Evolutionary conservation across 2,329 filamentous ascomycete species (phyloP), one percentile per base, ranked within the genome.

Genomic region (Aspergillus thermomutatus): DNA sequence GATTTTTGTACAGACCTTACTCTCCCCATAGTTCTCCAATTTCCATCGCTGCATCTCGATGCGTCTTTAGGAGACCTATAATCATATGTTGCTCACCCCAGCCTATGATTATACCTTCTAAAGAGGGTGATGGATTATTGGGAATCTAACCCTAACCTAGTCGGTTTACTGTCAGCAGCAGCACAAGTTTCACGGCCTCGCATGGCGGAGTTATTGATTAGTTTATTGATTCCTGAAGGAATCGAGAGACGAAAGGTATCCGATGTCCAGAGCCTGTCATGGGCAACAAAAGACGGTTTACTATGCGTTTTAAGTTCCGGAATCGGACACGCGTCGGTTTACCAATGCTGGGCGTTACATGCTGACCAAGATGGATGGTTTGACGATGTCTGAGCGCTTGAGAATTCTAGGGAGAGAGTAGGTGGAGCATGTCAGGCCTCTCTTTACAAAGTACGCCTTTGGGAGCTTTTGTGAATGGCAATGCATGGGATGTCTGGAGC

Each of bases 111-210:
- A 73, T 75, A 68, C 71, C 69, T 71, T 71, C 74, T 78, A 54
- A 57, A 50, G 77, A 77, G 83, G 82, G 84, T 47, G 87, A 85
- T 80, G 80, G 79, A 77, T 37, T 79, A 77, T 88, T 87, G 91
- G 90, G 92, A 92, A 65, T 90, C 92, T 96, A 96, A 96, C 92
- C 92, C 92, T 96, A 96, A 89, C 79, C 76, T 79, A 75, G 80
- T 86, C 89, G 89, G 90, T 87, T 85, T 71, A 73, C 66, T 67
- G 61, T 69, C 63, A 67, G 60, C 45, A 46, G 45, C 45, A 57
- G 63, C 60, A 63, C 58, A 54, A 90, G 89, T 82, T 69, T 92
- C 89, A 86, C 85, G 85, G 81, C 82, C 72, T 75, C 78, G 83
- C 87, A 88, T 86, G 86, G 86, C 82, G 78, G 82, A 77, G 79